Evolutionary conservation across 2,329 filamentous ascomycete species (phyloP), one percentile per base, ranked within the genome.

Genomic region (Verticillium alfalfae): DNA sequence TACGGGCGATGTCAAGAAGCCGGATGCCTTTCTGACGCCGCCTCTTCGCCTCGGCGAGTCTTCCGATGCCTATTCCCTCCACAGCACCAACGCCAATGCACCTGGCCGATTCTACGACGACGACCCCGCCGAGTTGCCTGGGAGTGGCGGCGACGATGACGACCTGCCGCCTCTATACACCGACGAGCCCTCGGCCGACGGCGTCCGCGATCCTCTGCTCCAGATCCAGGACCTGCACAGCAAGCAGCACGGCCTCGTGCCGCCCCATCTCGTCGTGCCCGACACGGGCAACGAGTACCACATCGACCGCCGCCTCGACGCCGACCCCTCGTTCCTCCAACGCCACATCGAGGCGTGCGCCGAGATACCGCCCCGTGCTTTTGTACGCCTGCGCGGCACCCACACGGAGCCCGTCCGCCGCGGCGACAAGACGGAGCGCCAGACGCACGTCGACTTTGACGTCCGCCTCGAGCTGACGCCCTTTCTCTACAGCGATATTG

Each of bases 401-500:
- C 86, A 88, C 70, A 73, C 67, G 13, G 75, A 83, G 69, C 78
- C 73, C 4, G 72, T 72, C 45, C 75, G 78, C 59, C 74, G 75
- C 63, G 72, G 78, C 61, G 75, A 79, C 64, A 82, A 81, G 68
- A 76, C 75, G n/a, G 78, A 82, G 66, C 75, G 70, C 45, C 71
- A 72, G 41, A 75, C 73, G 10, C 72, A 86, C 7, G 80, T 80
- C 26, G 87, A 89, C 70, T 89, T 89, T 67, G 81, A 85, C 68
- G 72, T 89, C 61, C 73, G 73, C 22, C 72, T 88, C 63, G 85
- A 88, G 61, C 73, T 89, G 65, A 86, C 84, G 1, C 79, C 84
- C 5, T 81, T 85, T 45, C 78, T 89, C 15, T 83, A 81, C 67
- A 71, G 77, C 5, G 76, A 84, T 63, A 75, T 78, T 18, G 67